Evolutionary conservation across 176 grass and related monocot species (phyloP), one percentile per base, ranked within the genome.

Genomic region (Bromus sterilis): DNA sequence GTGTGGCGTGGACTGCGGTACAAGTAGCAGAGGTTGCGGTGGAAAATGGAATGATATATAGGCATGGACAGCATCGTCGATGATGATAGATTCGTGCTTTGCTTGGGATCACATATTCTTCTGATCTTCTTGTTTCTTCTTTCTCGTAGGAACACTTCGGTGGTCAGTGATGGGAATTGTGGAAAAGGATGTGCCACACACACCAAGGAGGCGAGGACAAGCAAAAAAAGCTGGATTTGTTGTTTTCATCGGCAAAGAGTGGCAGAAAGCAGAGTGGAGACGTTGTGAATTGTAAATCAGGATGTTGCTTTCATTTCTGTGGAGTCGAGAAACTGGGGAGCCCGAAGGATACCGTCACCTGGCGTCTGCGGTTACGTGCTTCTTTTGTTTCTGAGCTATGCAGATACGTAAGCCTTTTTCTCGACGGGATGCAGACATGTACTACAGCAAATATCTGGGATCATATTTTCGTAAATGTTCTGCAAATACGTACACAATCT

Each of bases 61-160:
- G 56, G 57, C 25, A 66, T 8, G 4, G 40, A 42, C 3, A 32
- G 34, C 20, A 1, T 16, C 12, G 84, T 21, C 34, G 68, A 36
- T 30, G n/a, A 21, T 53, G 48, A 9, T 53, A 53, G 56, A 29
- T 65, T 56, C 58, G 36, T 29, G 48, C 18, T 63, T 65, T 3
- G 5, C 25, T 89, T 68, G 61, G 77, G 69, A n/a, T 80, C 69
- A 80, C 49, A 80, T 62, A 18, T 61, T 69, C 80, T 33, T 12
- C 7, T 11, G 25, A 12, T 35, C 36, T 10, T 7, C 1, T 49
- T 20, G 29, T 64, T 63, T 37, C 7, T 1, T 74, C 1, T 40
- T 33, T 12, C 28, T 28, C 26, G 4, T 13, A 36, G 24, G 61
- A 14, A 76, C 60, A 10, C 76, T 62, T 48, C 66, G 21, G 42